Conservation (phyloP, 768 basidiomycete species). For the Pulveroboletus sp. region DNA sequence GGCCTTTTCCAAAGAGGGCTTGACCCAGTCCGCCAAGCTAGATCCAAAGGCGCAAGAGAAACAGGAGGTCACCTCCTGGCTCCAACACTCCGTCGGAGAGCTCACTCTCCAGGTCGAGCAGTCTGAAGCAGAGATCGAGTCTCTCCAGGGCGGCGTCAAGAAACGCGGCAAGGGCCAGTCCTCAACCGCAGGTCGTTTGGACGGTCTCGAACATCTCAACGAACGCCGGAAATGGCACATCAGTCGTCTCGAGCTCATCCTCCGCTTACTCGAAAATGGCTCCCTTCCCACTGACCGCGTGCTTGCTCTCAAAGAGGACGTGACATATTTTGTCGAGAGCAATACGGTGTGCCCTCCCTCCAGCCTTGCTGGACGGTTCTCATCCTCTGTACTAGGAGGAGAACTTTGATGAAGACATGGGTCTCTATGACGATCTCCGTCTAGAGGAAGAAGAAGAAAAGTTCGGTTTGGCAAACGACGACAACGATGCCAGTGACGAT, state of each 20-base stretch:
- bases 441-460: conserved; percentile 96
- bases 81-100: conserved; percentile 85
- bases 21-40: conserved; percentile 88
- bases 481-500: conserved; percentile 70
- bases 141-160: conserved; percentile 74
- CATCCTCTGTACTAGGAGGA: conserved; percentile 64
- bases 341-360: conserved; percentile 66
- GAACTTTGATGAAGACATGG: conserved; percentile 95
- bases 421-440: conserved; percentile 95
- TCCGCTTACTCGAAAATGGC: conserved; percentile 91
- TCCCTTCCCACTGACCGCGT: conserved; percentile 81
- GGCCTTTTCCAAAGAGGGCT: conserved; percentile 97
- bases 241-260: conserved; percentile 84
- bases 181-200: conserved; percentile 63
- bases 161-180: conserved; percentile 75
- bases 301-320: conserved; percentile 82
- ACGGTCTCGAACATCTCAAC: conserved; percentile 83
- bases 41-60: conserved; percentile 98
- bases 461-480: conserved; percentile 68
- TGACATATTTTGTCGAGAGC: conserved; percentile 91
- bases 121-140: conserved; percentile 92
- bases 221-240: conserved; percentile 97
- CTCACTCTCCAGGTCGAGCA: conserved; percentile 89
- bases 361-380: conserved; percentile 10
- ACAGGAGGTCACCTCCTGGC: conserved; percentile 82